Evolutionary conservation across 2,329 filamentous ascomycete genomes (phyloP).

Genomic region (Aspergillus intermedius): DNA sequence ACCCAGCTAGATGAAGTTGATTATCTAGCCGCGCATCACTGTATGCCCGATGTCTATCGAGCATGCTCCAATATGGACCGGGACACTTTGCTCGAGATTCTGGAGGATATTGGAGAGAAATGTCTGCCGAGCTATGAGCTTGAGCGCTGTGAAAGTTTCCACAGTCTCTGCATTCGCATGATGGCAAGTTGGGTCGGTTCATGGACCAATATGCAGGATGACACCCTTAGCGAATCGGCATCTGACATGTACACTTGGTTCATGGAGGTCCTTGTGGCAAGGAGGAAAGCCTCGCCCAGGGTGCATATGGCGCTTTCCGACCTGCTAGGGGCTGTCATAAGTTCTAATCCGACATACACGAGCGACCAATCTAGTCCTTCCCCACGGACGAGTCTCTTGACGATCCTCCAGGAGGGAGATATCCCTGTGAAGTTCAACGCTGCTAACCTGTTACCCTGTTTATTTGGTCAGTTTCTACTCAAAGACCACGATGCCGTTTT

Average conservation of each 20-base stretch:
- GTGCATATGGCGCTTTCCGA: slow-evolving; percentile 61
- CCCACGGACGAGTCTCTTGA: slow-evolving; percentile 65
- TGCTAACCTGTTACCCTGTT: slow-evolving; percentile 58
- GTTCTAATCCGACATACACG: slow-evolving; percentile 61
- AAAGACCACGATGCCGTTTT: slow-evolving; percentile 78
- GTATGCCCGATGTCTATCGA: slow-evolving; percentile 25
- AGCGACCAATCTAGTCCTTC: slow-evolving; percentile 54
- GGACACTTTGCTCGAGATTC: slow-evolving; percentile 36
- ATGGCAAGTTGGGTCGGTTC: slow-evolving; percentile 57
- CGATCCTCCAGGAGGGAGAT: slow-evolving; percentile 59
- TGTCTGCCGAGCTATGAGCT: slow-evolving; percentile 53
- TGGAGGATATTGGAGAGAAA: slow-evolving; percentile 44
- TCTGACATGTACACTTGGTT: slow-evolving; percentile 76
- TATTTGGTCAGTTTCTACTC: slow-evolving; percentile 79
- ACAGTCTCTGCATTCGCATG: slow-evolving; percentile 61
- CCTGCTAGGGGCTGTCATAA: slow-evolving; percentile 65
- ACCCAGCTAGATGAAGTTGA: slow-evolving; percentile 31
- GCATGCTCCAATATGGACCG: slow-evolving; percentile 23
- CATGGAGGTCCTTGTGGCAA: slow-evolving; percentile 59
- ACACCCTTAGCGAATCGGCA: slow-evolving; percentile 58
- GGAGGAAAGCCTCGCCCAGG: slow-evolving; percentile 61
- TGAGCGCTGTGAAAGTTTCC: slow-evolving; percentile 66
- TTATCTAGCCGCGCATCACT: slow-evolving; percentile 29
- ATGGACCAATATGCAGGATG: slow-evolving; percentile 55
- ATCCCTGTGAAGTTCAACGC: slow-evolving; percentile 71